Conservation (phyloP, 1,284 basidiomycete genomes). For the Polyporus tsugae region DNA sequence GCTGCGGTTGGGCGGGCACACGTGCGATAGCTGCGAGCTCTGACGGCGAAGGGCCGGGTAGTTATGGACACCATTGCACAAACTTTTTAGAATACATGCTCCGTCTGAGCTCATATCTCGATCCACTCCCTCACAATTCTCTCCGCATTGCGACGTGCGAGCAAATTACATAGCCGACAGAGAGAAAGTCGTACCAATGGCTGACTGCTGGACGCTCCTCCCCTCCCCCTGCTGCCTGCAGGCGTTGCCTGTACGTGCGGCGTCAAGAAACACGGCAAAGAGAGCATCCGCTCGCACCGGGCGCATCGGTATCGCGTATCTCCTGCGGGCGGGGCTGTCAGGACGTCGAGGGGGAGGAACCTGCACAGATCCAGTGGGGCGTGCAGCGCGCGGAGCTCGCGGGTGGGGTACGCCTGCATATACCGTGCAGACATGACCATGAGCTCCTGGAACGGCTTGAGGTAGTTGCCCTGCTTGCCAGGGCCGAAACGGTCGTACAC, state of each 20-base stretch:
- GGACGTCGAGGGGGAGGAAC: constrained; percentile 19
- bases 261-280: constrained; percentile 14
- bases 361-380: constrained; percentile 7
- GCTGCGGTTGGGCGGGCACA: too few relatives aligned
- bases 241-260: not conserved
- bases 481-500: constrained; percentile 47
- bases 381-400: constrained; percentile 20
- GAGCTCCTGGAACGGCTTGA: constrained; percentile 38
- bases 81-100: not conserved
- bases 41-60: too few relatives aligned
- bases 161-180: constrained; percentile 15
- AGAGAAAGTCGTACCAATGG: constrained; percentile 4
- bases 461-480: constrained; percentile 7
- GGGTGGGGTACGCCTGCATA: constrained; percentile 15
- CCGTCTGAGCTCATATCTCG: not conserved
- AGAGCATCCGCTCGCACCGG: constrained; percentile 20
- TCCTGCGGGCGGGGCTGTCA: not conserved
- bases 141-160: constrained; percentile 8
- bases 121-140: constrained; percentile 5
- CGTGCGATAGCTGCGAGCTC: too few relatives aligned
- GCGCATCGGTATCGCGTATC: not conserved
- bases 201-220: not conserved
- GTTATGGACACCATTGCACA: not conserved
- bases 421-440: constrained; percentile 17
- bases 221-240: not conserved